Evolutionary conservation across 2,329 filamentous ascomycete genomes (phyloP).

Genomic region (Aureobasidium sp.): DNA sequence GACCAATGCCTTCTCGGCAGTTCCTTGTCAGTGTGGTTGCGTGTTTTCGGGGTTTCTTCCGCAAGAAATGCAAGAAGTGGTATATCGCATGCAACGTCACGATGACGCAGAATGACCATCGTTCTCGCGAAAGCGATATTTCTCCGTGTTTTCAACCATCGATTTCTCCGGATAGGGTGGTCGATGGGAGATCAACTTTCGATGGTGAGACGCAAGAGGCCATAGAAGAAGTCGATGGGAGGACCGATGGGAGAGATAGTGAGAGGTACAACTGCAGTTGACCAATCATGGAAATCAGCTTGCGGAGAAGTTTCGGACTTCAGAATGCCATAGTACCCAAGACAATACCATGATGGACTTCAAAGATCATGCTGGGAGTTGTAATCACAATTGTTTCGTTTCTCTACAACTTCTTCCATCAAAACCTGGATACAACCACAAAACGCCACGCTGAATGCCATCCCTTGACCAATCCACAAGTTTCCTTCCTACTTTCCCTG

Average conservation of each 20-base stretch:
- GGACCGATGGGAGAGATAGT: background rate
- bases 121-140: background rate
- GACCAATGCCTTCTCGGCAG: slow-evolving; percentile 2
- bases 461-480: background rate
- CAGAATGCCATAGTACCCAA: background rate
- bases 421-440: background rate
- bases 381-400: background rate
- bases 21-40: background rate
- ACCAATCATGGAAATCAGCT: background rate
- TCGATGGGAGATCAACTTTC: background rate
- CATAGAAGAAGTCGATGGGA: background rate
- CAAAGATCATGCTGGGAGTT: background rate
- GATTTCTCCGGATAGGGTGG: background rate
- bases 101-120: background rate
- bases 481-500: background rate
- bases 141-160: background rate
- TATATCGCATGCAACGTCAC: background rate
- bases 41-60: background rate
- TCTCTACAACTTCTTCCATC: background rate
- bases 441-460: slow-evolving; percentile 7
- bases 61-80: background rate
- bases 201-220: background rate
- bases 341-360: background rate
- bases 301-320: background rate
- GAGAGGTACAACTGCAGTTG: background rate